Evolutionary conservation across 768 basidiomycete species (phyloP).

Genomic region (Mycena latifolia): DNA sequence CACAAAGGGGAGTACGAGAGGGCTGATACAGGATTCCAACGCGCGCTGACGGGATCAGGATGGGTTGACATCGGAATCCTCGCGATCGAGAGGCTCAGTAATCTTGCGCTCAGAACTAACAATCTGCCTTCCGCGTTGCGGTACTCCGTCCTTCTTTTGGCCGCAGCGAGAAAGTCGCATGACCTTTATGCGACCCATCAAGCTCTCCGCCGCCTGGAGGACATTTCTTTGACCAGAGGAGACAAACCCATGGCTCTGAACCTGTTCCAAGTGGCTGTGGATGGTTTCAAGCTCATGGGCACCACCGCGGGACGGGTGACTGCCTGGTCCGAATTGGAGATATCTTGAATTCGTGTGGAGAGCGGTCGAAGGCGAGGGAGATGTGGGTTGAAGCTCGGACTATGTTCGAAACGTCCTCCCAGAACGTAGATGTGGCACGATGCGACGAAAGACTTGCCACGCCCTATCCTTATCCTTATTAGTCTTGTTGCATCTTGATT

Average conservation of each 20-base stretch:
- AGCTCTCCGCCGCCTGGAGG: constrained; percentile 16
- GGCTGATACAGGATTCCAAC: neutral
- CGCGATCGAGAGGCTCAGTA: constrained; percentile 18
- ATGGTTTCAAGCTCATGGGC: constrained; percentile 13
- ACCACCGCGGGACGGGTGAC: constrained; percentile 4
- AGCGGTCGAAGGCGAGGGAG: neutral
- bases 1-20: neutral
- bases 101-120: neutral
- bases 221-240: neutral
- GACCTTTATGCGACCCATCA: constrained; percentile 20
- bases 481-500: no score
- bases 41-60: neutral
- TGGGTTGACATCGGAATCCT: constrained; percentile 18
- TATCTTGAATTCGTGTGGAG: constrained; percentile 1
- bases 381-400: neutral
- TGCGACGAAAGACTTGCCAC: constrained; percentile 33
- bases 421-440: neutral
- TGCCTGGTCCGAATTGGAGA: constrained; percentile 15
- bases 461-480: no score
- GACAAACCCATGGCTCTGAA: constrained; percentile 7
- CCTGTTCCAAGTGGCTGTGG: constrained; percentile 6
- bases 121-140: neutral
- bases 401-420: constrained; percentile 1
- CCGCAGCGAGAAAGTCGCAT: neutral
- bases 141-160: constrained; percentile 8